Conservation (phyloP, 1,284 basidiomycete genomes). For the Filobasidium uniguttulatum region DNA sequence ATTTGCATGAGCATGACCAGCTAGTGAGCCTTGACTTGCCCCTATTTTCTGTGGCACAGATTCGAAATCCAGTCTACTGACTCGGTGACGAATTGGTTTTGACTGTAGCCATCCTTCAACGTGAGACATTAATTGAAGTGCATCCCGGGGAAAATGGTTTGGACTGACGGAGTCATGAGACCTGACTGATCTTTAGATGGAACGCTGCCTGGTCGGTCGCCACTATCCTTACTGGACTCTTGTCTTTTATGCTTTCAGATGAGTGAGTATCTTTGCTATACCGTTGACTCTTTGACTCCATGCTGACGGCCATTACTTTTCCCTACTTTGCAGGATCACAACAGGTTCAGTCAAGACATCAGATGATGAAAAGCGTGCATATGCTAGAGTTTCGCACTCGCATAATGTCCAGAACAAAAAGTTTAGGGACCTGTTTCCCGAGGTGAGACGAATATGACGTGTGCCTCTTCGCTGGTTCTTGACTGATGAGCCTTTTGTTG, state of each 20-base stretch:
- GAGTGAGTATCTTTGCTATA: slow-evolving; percentile 40
- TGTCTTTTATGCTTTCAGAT: slow-evolving; percentile 91
- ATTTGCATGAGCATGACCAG: slow-evolving; percentile 95
- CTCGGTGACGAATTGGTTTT: slow-evolving; percentile 16
- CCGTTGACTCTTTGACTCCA: not conserved
- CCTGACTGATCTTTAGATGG: slow-evolving; percentile 19
- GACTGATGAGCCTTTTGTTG: slow-evolving; percentile 7
- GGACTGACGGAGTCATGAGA: too few species aligned
- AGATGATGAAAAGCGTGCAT: slow-evolving; percentile 60
- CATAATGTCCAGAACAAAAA: slow-evolving; percentile 70
- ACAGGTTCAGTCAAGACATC: slow-evolving; percentile 75
- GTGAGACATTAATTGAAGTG: slow-evolving; percentile 19
- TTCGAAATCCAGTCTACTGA: too few species aligned
- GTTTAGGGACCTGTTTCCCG: slow-evolving; percentile 73
- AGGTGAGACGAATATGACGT: slow-evolving; percentile 43
- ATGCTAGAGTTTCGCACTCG: slow-evolving; percentile 64
- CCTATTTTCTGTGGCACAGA: not conserved
- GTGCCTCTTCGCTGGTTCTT: slow-evolving; percentile 3
- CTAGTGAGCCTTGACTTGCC: slow-evolving; percentile 47
- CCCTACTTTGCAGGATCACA: slow-evolving; percentile 48
- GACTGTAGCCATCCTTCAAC: slow-evolving; percentile 35
- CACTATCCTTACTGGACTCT: slow-evolving; percentile 71
- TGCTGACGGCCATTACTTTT: not conserved
- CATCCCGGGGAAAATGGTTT: not conserved
- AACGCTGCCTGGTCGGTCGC: slow-evolving; percentile 36